phyloP scores from a whole-genome alignment of 441 rosid genomes.

The Euphorbia schlechtendalii region DNA sequence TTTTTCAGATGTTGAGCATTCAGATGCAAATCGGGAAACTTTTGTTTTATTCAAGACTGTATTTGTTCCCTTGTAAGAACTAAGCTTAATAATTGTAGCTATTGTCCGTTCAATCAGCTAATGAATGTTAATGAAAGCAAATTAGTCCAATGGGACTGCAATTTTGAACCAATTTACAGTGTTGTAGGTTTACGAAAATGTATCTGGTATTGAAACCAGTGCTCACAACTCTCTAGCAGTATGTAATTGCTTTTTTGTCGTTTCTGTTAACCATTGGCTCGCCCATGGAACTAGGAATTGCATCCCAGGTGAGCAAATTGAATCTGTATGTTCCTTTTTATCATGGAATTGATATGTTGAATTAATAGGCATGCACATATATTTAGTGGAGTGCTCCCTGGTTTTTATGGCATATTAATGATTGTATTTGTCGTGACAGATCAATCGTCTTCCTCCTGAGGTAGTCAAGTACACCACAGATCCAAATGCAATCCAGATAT shows the following conservation, averaged over 20 bases:
- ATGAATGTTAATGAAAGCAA: too few relatives aligned
- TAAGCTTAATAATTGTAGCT: too few relatives aligned
- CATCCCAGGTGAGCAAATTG: conserved; percentile 66
- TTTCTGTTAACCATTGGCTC: conserved; percentile 88
- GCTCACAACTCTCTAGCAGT: conserved; percentile 97
- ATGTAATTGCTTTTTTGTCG: conserved; percentile 75
- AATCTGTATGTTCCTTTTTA: background rate
- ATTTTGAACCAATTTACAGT: background rate
- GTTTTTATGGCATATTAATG: background rate
- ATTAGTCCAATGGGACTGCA: background rate
- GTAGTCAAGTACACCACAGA: conserved; percentile 87
- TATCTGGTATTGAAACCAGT: conserved; percentile 75
- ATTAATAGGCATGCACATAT: background rate
- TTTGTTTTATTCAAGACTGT: too few relatives aligned
- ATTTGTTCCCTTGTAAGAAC: too few relatives aligned
- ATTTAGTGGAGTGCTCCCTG: conserved; percentile 14
- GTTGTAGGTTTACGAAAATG: background rate
- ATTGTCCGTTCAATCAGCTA: too few relatives aligned
- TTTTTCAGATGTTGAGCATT: too few relatives aligned
- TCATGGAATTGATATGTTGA: background rate
- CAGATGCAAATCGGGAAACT: too few relatives aligned
- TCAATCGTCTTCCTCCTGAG: conserved; percentile 91
- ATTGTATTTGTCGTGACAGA: conserved; percentile 32
- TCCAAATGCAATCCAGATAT: conserved; percentile 83
- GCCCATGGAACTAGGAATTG: conserved; percentile 87